Evolutionary conservation across 495 filamentous ascomycete species (phyloP), one percentile per base, ranked within the genome.

Genomic region (Tuber calosporum): DNA sequence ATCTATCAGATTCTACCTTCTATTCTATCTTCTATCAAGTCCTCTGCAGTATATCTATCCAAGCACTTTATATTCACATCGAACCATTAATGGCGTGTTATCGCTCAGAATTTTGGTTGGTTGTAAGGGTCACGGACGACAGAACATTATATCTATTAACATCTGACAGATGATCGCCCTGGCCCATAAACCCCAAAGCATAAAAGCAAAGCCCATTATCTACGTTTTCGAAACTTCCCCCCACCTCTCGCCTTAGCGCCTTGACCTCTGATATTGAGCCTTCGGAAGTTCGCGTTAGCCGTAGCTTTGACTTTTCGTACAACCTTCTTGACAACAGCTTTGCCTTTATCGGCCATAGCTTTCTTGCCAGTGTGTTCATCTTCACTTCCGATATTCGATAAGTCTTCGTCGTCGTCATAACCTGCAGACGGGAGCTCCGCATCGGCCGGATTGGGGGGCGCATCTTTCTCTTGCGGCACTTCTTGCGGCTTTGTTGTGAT

Each of bases 241-340:
- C 75, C 81, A 20, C 80, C 80, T 71, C 83, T 81, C 26, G 83
- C 85, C 69, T 84, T 84, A 20, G 82, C 80, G 20, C 82, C 80
- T 72, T 82, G 83, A 11, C 76, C 76, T 22, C 76, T 86, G 77
- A 97, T 88, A 84, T 96, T 96, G 75, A 97, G 82, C 66, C 88
- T 87, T 74, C 91, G 88, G 82, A 93, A 97, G 79, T 97, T 97
- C 36, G 91, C 87, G 83, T 94, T 89, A 3, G 93, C 91, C 68
- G 89, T 83, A 7, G 90, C 89, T 71, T 88, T 91, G 68, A 93
- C 84, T 83, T 92, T 96, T 74, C 88, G 87, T 36, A 82, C 84
- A 22, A 83, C 83, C 75, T 87, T 88, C 81, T 89, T 89, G 36
- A 89, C 86, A 71, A 84, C 82, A 9, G 84, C 85, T 70, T 86